These are phyloP conservation scores for Mycena sanguinolenta DNA, from an alignment of 768 basidiomycete species.

Conservation along the genomic window DNA sequence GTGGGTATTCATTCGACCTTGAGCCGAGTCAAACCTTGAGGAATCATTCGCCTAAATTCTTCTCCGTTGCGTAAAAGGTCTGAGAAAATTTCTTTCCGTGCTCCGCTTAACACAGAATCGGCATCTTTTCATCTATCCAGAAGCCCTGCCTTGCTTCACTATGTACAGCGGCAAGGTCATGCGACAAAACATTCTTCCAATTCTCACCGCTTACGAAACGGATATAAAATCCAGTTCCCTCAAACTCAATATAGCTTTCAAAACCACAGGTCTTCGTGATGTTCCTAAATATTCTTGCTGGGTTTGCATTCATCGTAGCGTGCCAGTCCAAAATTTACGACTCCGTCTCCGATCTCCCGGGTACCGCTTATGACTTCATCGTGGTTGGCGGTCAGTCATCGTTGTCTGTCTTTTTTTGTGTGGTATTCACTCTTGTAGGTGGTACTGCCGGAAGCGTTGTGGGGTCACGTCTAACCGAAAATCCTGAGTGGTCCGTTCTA, in stretches of 20 bases:
- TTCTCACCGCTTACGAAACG: neutral
- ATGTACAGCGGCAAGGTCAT: neutral
- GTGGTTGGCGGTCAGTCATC: slow-evolving; percentile 21
- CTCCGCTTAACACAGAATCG: no score
- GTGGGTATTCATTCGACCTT: no score
- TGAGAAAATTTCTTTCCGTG: no score
- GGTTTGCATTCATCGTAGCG: neutral
- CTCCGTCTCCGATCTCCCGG: slow-evolving; percentile 11
- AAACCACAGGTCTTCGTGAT: neutral
- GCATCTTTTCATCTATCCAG: no score
- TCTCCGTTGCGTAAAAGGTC: no score
- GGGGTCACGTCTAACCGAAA: slow-evolving; percentile 34
- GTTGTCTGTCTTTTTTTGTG: neutral
- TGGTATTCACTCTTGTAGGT: slow-evolving; percentile 23
- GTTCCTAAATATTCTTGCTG: neutral
- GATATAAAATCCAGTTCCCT: neutral
- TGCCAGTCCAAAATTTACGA: slow-evolving; percentile 22
- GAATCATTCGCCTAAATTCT: no score
- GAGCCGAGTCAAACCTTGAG: no score
- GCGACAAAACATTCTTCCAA: neutral
- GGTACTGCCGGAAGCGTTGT: slow-evolving; percentile 31
- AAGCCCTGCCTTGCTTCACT: no score
- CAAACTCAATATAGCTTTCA: neutral
- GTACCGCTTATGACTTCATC: slow-evolving; percentile 22
- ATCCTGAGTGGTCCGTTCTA: slow-evolving; percentile 29